A percentile compares a stretch with the other conserved stretches of the same genome.
Evolutionary conservation across 768 basidiomycete species (phyloP).

Genomic region (Tricholoma terreum): DNA sequence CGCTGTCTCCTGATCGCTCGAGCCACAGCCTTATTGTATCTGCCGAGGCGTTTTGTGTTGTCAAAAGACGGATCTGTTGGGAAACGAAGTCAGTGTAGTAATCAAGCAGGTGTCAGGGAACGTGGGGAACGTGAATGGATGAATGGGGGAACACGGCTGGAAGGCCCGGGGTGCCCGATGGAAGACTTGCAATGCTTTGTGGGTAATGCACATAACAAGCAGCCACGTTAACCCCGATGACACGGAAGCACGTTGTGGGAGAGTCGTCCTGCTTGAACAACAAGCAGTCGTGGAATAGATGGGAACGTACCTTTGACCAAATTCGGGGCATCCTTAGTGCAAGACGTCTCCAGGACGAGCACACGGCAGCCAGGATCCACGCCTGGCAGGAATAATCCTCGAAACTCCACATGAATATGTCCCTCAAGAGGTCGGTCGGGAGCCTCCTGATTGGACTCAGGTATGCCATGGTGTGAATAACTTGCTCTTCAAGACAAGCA

Average conservation of each 20-base stretch:
- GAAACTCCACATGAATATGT: conserved; percentile 69
- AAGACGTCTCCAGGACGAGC: conserved; percentile 61
- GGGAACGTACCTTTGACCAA: conserved; percentile 69
- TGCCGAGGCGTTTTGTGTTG: conserved; percentile 65
- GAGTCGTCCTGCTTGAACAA: neutral
- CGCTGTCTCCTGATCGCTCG: conserved; percentile 67
- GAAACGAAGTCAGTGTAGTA: conserved; percentile 8
- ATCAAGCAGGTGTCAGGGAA: conserved; percentile 1
- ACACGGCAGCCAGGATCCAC: conserved; percentile 74
- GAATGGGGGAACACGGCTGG: conserved; percentile 1
- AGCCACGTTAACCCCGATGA: conserved; percentile 11
- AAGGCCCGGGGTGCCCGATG: neutral
- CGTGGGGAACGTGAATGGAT: neutral
- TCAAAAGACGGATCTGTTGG: conserved; percentile 66
- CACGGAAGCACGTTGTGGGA: conserved; percentile 5
- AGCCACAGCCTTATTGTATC: conserved; percentile 83
- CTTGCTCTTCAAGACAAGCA: conserved; percentile 42
- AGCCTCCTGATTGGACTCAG: conserved; percentile 70
- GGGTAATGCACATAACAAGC: neutral
- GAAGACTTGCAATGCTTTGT: neutral
- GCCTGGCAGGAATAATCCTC: conserved; percentile 70
- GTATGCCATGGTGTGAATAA: conserved; percentile 55
- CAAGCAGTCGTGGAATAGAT: conserved; percentile 1
- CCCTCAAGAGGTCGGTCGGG: conserved; percentile 68
- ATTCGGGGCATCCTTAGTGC: conserved; percentile 63